Conservation (phyloP, 768 basidiomycete species). For the Lentinula aciculospora region DNA sequence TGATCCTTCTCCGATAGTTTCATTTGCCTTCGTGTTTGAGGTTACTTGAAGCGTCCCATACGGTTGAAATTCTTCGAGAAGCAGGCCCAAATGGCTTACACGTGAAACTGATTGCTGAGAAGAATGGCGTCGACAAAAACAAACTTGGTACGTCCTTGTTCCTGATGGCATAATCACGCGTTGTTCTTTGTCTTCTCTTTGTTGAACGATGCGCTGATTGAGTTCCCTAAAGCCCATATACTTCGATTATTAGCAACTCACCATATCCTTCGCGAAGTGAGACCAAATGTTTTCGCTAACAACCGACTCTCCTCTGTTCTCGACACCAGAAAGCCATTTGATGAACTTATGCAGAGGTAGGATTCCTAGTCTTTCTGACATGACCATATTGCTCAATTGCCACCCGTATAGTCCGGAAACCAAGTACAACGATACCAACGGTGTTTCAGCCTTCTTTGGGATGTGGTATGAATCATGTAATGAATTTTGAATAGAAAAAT, state of each 20-base stretch:
- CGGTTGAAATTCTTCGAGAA: slow-evolving; percentile 63
- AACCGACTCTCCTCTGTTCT: slow-evolving; percentile 67
- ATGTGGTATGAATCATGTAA: slow-evolving; percentile 42
- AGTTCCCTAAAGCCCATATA: slow-evolving; percentile 48
- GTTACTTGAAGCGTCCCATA: slow-evolving; percentile 65
- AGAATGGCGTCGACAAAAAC: slow-evolving; percentile 35
- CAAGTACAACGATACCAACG: slow-evolving; percentile 65
- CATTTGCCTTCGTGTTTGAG: slow-evolving; percentile 73
- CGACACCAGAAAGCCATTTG: slow-evolving; percentile 57
- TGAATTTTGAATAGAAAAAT: background rate
- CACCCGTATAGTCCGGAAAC: slow-evolving; percentile 38
- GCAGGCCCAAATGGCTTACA: slow-evolving; percentile 51
- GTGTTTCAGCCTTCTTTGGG: slow-evolving; percentile 66
- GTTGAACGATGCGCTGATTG: background rate
- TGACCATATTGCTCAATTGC: background rate
- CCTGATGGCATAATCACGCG: background rate
- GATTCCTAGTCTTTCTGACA: background rate
- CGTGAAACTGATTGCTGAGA: slow-evolving; percentile 38
- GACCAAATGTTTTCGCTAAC: slow-evolving; percentile 66
- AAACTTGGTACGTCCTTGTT: slow-evolving; percentile 42
- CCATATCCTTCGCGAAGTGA: slow-evolving; percentile 65
- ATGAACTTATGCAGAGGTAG: slow-evolving; percentile 44
- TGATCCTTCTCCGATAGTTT: slow-evolving; percentile 40
- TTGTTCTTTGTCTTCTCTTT: background rate
- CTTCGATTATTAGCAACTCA: slow-evolving; percentile 76